A percentile compares a stretch with the other conserved stretches of the same genome.
Conservation (phyloP, 805 yeast species). For the Suhomyces kilbournensis region DNA sequence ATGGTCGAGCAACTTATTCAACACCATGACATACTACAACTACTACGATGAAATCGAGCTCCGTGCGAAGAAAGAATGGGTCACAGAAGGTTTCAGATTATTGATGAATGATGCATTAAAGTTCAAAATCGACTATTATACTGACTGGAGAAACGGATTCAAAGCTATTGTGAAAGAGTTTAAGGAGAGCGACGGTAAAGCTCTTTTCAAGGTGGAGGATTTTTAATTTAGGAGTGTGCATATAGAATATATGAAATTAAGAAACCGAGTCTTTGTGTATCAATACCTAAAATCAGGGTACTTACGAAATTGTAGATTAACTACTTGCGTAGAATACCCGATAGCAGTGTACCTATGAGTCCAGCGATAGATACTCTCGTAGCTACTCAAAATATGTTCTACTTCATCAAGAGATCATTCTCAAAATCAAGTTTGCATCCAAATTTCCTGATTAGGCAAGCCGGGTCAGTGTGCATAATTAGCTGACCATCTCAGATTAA, state of each 20-base stretch:
- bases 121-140: constrained; percentile 27
- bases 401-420: not conserved
- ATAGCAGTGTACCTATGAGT: not conserved
- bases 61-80: constrained; percentile 27
- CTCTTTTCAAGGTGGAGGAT: constrained; percentile 36
- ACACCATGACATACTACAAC: constrained; percentile 28
- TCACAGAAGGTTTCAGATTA: constrained; percentile 29
- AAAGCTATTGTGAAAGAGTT: constrained; percentile 24
- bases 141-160: constrained; percentile 40
- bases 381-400: not conserved
- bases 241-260: not conserved
- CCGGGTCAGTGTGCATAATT: not conserved
- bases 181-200: constrained; percentile 29
- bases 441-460: not conserved
- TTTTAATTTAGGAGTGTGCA: constrained; percentile 17
- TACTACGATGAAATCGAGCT: constrained; percentile 34
- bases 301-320: too few relatives aligned
- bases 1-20: constrained; percentile 34
- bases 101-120: constrained; percentile 25
- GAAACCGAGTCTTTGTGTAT: too few relatives aligned
- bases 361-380: not conserved
- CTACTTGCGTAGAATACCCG: too few relatives aligned
- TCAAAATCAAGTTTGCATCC: not conserved
- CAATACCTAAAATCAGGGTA: too few relatives aligned
- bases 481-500: not conserved